Evolutionary conservation across 2,329 filamentous ascomycete species (phyloP).

Genomic region (Pochonia chlamydosporia): DNA sequence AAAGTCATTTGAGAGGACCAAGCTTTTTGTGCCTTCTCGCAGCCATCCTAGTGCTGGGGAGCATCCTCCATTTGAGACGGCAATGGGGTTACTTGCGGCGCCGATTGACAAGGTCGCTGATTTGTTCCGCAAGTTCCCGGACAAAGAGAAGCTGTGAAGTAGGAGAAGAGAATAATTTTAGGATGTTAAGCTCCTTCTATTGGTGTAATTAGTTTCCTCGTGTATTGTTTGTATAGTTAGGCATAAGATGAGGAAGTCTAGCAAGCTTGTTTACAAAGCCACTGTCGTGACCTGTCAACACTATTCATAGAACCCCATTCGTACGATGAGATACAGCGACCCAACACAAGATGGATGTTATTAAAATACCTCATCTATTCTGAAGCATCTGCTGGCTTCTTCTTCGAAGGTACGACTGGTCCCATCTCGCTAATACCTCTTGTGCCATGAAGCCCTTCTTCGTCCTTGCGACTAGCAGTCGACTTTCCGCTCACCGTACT

Average conservation of each 20-base stretch:
- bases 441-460: constrained; percentile 6
- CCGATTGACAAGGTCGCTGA: constrained; percentile 52
- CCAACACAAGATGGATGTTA: background rate
- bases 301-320: too few relatives aligned
- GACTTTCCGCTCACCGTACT: constrained; percentile 17
- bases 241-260: too few relatives aligned
- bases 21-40: constrained; percentile 46
- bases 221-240: too few relatives aligned
- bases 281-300: too few relatives aligned
- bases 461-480: constrained; percentile 6
- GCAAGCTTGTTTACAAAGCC: too few relatives aligned
- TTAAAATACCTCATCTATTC: constrained; percentile 12
- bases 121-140: constrained; percentile 49
- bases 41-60: constrained; percentile 45
- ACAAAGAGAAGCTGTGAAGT: constrained; percentile 12
- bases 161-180: background rate
- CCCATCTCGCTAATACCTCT: constrained; percentile 6
- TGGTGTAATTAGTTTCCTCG: too few relatives aligned
- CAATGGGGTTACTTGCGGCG: constrained; percentile 45
- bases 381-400: background rate
- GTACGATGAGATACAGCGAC: too few relatives aligned
- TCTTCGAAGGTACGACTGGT: constrained; percentile 2
- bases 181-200: too few relatives aligned
- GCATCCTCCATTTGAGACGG: constrained; percentile 50
- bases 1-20: constrained; percentile 43